Conservation (phyloP, 2,329 filamentous ascomycete genomes). For the Beauveria brongniartii region DNA sequence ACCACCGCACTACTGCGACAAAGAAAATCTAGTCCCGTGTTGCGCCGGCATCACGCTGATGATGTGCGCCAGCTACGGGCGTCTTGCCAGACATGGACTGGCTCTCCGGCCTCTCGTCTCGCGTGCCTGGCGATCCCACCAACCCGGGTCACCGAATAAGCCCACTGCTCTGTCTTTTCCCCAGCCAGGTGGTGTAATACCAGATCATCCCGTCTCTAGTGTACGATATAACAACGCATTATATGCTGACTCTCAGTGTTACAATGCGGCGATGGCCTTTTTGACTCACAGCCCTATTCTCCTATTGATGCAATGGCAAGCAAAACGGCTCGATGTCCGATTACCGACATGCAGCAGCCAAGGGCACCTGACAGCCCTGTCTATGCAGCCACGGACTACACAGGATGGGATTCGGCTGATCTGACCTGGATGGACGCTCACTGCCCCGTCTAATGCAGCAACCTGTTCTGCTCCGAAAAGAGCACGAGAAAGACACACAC, state of each 20-base stretch:
- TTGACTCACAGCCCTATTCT: background rate
- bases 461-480: background rate
- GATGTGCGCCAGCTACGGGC: background rate
- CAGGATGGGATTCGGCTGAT: background rate
- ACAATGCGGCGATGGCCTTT: background rate
- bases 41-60: background rate
- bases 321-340: background rate
- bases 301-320: background rate
- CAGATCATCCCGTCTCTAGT: background rate
- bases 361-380: background rate
- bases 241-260: background rate
- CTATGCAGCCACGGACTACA: background rate
- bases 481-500: background rate
- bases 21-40: background rate
- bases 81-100: conserved; percentile 1
- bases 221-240: background rate
- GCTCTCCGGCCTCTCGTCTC: background rate
- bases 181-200: background rate
- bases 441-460: background rate
- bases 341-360: background rate
- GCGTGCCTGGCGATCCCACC: conserved; percentile 6
- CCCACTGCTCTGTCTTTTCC: background rate
- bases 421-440: background rate
- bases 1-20: background rate
- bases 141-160: too few species aligned